phyloP scores from a whole-genome alignment of 176 grass and related monocot species.

The Leersia perrieri region DNA sequence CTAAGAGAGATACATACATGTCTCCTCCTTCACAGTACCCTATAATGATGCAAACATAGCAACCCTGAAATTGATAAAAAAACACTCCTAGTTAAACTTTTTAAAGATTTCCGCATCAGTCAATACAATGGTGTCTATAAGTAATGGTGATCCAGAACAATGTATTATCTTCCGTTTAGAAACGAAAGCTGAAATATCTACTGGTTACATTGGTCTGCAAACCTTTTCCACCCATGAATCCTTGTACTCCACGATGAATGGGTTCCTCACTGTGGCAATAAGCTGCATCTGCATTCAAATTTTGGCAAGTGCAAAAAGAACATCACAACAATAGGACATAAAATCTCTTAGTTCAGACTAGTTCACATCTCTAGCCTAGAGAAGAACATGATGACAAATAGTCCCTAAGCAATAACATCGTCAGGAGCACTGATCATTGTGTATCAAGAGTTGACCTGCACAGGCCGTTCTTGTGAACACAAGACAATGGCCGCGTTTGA shows the following conservation, averaged over 20 bases:
- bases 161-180: not conserved
- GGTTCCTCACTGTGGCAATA: constrained; percentile 78
- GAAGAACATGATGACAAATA: not conserved
- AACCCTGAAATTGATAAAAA: constrained; percentile 58
- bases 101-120: not conserved
- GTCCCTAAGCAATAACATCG: constrained; percentile 4
- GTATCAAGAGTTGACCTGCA: constrained; percentile 13
- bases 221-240: constrained; percentile 98
- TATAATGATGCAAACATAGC: constrained; percentile 84
- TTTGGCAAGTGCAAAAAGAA: constrained; percentile 6
- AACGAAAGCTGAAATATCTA: not conserved
- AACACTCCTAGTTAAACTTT: not conserved
- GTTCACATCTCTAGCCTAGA: constrained; percentile 13
- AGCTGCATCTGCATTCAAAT: constrained; percentile 67
- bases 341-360: not conserved
- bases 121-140: not conserved
- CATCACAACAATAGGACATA: not conserved
- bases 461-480: constrained; percentile 14
- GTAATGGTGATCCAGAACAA: not conserved
- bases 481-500: too few relatives aligned
- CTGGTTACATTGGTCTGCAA: not conserved
- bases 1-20: constrained; percentile 71
- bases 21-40: constrained; percentile 89
- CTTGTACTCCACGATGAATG: constrained; percentile 92
- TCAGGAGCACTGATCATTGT: constrained; percentile 27